These are phyloP conservation scores for Pilatotrama ljubarskyi DNA, from an alignment of 768 basidiomycete species.

Conservation along the genomic window DNA sequence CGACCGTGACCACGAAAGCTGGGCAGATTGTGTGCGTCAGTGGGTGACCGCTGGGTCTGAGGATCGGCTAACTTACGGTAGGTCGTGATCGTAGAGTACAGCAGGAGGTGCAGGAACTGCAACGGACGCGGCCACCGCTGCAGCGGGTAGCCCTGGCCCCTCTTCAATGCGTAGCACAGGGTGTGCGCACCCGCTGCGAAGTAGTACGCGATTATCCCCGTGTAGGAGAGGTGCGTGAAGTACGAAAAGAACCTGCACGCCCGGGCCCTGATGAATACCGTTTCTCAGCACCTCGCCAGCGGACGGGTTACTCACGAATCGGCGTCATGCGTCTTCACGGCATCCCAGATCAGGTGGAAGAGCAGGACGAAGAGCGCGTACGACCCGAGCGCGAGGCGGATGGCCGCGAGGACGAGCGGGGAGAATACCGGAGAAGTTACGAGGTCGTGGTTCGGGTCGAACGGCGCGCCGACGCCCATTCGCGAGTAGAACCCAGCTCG, in stretches of 20 bases:
- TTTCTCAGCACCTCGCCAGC: not conserved
- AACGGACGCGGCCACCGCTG: conserved; percentile 58
- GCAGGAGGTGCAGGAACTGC: conserved; percentile 56
- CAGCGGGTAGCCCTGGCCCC: conserved; percentile 46
- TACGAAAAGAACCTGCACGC: conserved; percentile 58
- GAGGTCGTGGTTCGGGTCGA: conserved; percentile 39
- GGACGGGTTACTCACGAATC: conserved; percentile 34
- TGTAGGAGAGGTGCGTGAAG: conserved; percentile 64
- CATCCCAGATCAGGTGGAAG: conserved; percentile 40
- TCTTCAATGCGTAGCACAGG: conserved; percentile 38
- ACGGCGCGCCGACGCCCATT: conserved; percentile 41
- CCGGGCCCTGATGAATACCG: not conserved
- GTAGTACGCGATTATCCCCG: conserved; percentile 63
- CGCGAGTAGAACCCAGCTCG: conserved; percentile 20
- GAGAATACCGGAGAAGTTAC: conserved; percentile 54
- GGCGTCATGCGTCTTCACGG: conserved; percentile 32
- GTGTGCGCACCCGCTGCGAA: conserved; percentile 60
- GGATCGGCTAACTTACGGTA: conserved; percentile 50
- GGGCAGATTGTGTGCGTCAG: not conserved
- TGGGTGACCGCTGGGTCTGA: no score
- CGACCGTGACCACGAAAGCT: conserved; percentile 66
- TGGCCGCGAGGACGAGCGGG: conserved; percentile 42
- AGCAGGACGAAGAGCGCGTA: conserved; percentile 49
- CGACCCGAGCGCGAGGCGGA: conserved; percentile 50
- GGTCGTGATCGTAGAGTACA: conserved; percentile 51